Percentiles rank a stretch among this genome's conserved stretches.
Evolutionary conservation across 1,284 basidiomycete species (phyloP).

Genomic region (Papiliotrema nemorosa): DNA sequence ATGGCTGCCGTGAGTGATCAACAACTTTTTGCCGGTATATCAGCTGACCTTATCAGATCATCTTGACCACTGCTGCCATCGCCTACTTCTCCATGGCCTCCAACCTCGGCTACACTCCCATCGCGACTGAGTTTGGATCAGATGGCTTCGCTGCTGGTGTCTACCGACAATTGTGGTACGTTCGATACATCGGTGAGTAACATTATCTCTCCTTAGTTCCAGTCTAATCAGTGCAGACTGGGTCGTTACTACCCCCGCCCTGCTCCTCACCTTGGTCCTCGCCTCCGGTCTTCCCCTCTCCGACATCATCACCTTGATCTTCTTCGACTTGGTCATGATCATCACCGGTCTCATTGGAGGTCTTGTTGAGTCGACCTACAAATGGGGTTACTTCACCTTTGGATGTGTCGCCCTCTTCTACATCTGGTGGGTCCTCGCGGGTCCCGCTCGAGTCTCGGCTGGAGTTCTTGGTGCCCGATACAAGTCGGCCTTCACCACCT

Average conservation of each 20-base stretch:
- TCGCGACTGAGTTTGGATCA: slow-evolving; percentile 54
- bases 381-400: slow-evolving; percentile 55
- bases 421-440: slow-evolving; percentile 53
- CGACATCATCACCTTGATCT: slow-evolving; percentile 56
- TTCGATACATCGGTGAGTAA: slow-evolving; percentile 53
- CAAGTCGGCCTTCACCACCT: slow-evolving; percentile 49
- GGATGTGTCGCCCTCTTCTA: slow-evolving; percentile 54
- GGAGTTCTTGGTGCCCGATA: slow-evolving; percentile 37
- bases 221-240: slow-evolving; percentile 44
- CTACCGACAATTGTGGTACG: slow-evolving; percentile 57
- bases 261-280: slow-evolving; percentile 57
- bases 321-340: slow-evolving; percentile 56
- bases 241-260: slow-evolving; percentile 47
- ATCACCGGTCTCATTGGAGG: slow-evolving; percentile 57
- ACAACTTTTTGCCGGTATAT: no score
- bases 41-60: slow-evolving; percentile 30
- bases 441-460: slow-evolving; percentile 35
- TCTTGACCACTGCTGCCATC: slow-evolving; percentile 52
- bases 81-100: slow-evolving; percentile 60
- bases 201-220: not conserved
- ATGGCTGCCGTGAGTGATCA: slow-evolving; percentile 45
- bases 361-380: slow-evolving; percentile 56
- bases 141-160: slow-evolving; percentile 26
- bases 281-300: slow-evolving; percentile 56
- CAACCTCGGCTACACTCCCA: slow-evolving; percentile 57